phyloP scores from a whole-genome alignment of 805 yeast genomes.

The Saturnispora hagleri region DNA sequence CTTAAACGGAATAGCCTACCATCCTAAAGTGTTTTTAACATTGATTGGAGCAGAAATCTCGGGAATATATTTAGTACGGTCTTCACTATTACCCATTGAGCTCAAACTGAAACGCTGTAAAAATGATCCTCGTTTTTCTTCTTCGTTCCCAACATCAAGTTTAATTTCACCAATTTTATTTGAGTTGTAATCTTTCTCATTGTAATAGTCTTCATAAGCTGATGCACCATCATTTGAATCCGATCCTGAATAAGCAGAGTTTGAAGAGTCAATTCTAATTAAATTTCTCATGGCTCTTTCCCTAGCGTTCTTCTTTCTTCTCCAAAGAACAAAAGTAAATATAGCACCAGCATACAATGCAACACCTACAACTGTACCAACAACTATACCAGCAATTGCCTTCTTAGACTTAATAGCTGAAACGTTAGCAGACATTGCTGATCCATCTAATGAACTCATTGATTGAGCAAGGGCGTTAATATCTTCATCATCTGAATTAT shows the following conservation, averaged over 20 bases:
- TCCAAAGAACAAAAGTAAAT: conserved; percentile 7
- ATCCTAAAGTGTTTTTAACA: conserved; percentile 63
- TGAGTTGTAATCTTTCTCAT: not conserved
- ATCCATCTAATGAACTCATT: conserved; percentile 24
- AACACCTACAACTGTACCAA: conserved; percentile 79
- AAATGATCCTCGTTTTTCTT: conserved; percentile 7
- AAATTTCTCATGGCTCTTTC: conserved; percentile 4
- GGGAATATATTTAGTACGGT: conserved; percentile 27
- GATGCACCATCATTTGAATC: not conserved
- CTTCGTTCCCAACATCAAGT: conserved; percentile 5
- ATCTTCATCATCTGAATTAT: conserved; percentile 3
- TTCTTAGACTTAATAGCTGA: conserved; percentile 13
- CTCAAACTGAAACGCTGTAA: conserved; percentile 10
- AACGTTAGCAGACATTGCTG: conserved; percentile 12
- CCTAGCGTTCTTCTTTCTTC: conserved; percentile 7
- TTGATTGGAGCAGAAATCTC: conserved; percentile 62
- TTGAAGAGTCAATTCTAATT: conserved; percentile 4
- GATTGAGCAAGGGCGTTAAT: conserved; percentile 6
- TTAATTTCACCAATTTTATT: conserved; percentile 8
- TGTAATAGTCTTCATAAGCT: not conserved
- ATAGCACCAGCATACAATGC: conserved; percentile 34
- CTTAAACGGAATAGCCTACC: conserved; percentile 30
- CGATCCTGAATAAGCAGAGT: conserved; percentile 1
- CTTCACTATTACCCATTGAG: conserved; percentile 12
- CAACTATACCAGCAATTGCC: conserved; percentile 61